phyloP scores from a whole-genome alignment of 2,329 filamentous ascomycete species.

The Cladophialophora psammophila region DNA sequence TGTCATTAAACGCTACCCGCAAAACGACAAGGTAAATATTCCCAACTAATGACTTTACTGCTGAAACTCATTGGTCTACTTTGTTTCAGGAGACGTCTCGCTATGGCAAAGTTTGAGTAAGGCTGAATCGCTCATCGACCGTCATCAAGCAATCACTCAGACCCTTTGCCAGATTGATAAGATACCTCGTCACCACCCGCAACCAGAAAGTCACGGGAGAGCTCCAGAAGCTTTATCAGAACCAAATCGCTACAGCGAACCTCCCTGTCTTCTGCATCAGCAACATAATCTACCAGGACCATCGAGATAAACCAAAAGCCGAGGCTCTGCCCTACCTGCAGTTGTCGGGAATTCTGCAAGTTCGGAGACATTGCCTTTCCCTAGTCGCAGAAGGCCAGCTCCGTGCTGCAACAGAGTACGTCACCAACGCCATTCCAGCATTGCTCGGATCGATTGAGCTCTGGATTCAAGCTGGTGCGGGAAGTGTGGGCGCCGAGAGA shows the following conservation, averaged over 20 bases:
- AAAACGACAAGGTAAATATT: conserved; percentile 9
- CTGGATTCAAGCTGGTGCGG: conserved; percentile 22
- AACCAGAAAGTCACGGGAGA: conserved; percentile 14
- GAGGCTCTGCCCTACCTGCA: conserved; percentile 16
- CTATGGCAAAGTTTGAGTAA: conserved; percentile 7
- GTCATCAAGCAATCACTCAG: conserved; percentile 5
- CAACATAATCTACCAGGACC: conserved; percentile 13
- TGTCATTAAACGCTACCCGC: not conserved
- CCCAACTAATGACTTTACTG: not conserved
- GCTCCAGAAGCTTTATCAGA: conserved; percentile 1
- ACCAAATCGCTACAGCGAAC: conserved; percentile 3
- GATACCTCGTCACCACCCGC: conserved; percentile 9
- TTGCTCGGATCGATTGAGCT: conserved; percentile 23
- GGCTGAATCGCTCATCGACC: conserved; percentile 1
- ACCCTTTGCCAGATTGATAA: conserved; percentile 13
- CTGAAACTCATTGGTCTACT: not conserved
- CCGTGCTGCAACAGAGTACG: conserved; percentile 14
- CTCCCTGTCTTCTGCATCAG: conserved; percentile 22
- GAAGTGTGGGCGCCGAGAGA: conserved; percentile 17
- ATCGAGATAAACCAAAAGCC: conserved; percentile 10
- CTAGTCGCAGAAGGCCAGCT: conserved; percentile 21
- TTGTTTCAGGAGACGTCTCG: not conserved
- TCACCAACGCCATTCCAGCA: conserved; percentile 21
- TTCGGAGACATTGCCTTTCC: conserved; percentile 22
- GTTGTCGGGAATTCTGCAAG: conserved; percentile 16